A percentile compares a stretch with the other conserved stretches of the same genome.
phyloP scores from a whole-genome alignment of 768 basidiomycete species.

The Termitomyces sp. region DNA sequence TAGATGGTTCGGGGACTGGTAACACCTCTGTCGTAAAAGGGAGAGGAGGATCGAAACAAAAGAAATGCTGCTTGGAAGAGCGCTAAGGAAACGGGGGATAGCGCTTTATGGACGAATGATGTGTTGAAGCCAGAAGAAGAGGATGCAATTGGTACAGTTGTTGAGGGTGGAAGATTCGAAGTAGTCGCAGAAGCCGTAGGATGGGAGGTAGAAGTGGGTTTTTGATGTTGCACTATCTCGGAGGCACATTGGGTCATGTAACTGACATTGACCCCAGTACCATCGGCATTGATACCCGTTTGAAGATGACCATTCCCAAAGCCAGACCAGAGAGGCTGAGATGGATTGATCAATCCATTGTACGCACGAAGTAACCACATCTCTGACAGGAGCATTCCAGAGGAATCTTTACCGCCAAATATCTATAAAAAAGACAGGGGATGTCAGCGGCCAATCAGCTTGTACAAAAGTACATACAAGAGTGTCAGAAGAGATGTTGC shows the following conservation, averaged over 20 bases:
- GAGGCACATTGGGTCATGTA: conserved; percentile 63
- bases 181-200: background rate
- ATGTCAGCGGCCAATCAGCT: background rate
- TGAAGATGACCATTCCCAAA: conserved; percentile 62
- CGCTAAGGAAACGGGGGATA: conserved; percentile 42
- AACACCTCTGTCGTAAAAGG: conserved; percentile 8
- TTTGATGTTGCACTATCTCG: conserved; percentile 16
- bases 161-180: conserved; percentile 17
- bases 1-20: conserved; percentile 1
- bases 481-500: conserved; percentile 54
- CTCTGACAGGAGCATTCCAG: conserved; percentile 67
- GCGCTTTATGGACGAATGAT: conserved; percentile 41
- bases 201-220: conserved; percentile 16
- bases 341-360: conserved; percentile 53
- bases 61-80: conserved; percentile 32
- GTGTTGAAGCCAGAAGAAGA: conserved; percentile 24
- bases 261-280: conserved; percentile 59
- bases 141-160: conserved; percentile 6
- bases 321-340: conserved; percentile 56
- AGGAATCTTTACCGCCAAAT: conserved; percentile 70
- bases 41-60: conserved; percentile 29
- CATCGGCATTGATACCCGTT: conserved; percentile 61
- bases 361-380: conserved; percentile 79
- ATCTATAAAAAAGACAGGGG: conserved; percentile 31
- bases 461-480: conserved; percentile 37